Percentiles rank a stretch among this genome's conserved stretches.
phyloP scores from a whole-genome alignment of 2,329 filamentous ascomycete genomes.

The Fusarium sp. region DNA sequence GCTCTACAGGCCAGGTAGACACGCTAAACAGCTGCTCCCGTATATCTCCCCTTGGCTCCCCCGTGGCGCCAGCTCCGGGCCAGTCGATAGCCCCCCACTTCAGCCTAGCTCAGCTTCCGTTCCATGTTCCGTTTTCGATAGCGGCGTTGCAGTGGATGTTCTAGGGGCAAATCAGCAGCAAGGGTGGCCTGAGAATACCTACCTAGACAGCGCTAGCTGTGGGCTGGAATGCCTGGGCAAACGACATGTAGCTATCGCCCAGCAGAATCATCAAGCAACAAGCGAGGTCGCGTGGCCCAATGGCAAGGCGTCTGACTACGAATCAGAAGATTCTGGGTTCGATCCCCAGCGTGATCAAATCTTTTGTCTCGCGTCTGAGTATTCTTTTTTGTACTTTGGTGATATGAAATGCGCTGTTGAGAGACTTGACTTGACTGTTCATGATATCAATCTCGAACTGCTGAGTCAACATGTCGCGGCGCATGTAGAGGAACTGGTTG shows the following conservation, averaged over 20 bases:
- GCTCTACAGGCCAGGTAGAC: constrained; percentile 37
- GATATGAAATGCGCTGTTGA: too few relatives aligned
- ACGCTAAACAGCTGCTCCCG: constrained; percentile 36
- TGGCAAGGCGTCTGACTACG: constrained; percentile 47
- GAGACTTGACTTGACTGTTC: too few relatives aligned
- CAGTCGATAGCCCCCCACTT: constrained; percentile 43
- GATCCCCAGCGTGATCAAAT: constrained; percentile 41
- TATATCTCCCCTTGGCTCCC: constrained; percentile 12
- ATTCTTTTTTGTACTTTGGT: not conserved
- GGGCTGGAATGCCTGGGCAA: fast-evolving
- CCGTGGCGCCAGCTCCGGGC: constrained; percentile 35
- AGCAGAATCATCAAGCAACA: not conserved
- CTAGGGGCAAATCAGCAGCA: constrained; percentile 42
- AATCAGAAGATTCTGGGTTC: constrained; percentile 48
- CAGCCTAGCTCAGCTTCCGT: constrained; percentile 25
- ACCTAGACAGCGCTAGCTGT: constrained; percentile 1
- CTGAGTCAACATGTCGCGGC: too few relatives aligned
- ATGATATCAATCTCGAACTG: too few relatives aligned
- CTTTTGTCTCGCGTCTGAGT: not conserved
- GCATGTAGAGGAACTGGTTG: too few relatives aligned
- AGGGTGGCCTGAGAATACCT: constrained; percentile 14
- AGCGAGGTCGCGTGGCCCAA: constrained; percentile 33
- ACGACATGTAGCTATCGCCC: not conserved
- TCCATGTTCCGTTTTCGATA: constrained; percentile 24
- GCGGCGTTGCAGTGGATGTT: constrained; percentile 37